These are phyloP conservation scores for Lactarius akahatsu DNA, from an alignment of 768 basidiomycete genomes.

Conservation along the genomic window DNA sequence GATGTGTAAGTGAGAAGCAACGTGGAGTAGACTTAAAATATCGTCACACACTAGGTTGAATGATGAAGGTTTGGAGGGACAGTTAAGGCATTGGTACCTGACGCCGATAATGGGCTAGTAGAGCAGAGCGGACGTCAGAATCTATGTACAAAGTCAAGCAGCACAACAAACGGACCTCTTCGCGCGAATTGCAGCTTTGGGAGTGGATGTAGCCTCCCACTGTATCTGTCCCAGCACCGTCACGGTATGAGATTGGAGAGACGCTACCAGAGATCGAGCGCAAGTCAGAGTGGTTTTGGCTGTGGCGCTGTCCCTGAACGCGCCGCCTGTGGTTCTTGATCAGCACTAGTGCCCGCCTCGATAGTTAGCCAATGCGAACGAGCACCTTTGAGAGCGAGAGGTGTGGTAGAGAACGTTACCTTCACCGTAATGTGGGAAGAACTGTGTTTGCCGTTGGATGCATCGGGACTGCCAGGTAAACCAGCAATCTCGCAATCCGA, in stretches of 20 bases:
- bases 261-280: slow-evolving; percentile 24
- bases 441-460: slow-evolving; percentile 71
- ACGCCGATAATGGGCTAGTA: slow-evolving; percentile 68
- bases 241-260: slow-evolving; percentile 7
- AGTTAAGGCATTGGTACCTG: slow-evolving; percentile 89
- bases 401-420: slow-evolving; percentile 43
- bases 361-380: neutral
- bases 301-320: slow-evolving; percentile 13
- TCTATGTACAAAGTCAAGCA: neutral
- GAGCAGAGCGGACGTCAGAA: neutral
- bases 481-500: slow-evolving; percentile 85
- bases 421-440: slow-evolving; percentile 94
- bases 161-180: slow-evolving; percentile 7
- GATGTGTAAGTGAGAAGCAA: neutral
- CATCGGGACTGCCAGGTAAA: slow-evolving; percentile 59
- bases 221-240: neutral
- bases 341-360: slow-evolving; percentile 78
- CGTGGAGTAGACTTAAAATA: no score
- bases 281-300: slow-evolving; percentile 2
- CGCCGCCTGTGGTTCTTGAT: slow-evolving; percentile 68
- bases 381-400: neutral
- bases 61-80: slow-evolving; percentile 66
- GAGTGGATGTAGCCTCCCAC: slow-evolving; percentile 16
- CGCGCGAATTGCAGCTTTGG: slow-evolving; percentile 24
- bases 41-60: slow-evolving; percentile 67